Evolutionary conservation across 352 stramenopile species (phyloP).

Genomic region (Achlya hypogyna): DNA sequence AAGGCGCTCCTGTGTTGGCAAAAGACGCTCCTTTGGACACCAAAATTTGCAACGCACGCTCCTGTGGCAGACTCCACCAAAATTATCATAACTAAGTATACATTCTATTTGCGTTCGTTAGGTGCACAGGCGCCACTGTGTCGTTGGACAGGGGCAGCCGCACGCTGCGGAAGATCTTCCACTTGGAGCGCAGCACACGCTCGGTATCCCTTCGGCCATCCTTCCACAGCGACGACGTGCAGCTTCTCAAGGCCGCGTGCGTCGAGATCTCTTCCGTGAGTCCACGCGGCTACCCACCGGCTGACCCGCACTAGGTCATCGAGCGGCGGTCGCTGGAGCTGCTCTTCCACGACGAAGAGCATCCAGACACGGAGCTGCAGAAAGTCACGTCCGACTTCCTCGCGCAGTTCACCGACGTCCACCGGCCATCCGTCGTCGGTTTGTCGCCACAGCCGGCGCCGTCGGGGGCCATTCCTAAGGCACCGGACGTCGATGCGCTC

Average conservation of each 20-base stretch:
- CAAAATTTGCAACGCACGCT: no score
- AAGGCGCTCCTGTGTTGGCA: no score
- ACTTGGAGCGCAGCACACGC: no score
- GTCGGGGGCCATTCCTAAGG: neutral
- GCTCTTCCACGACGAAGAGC: constrained; percentile 46
- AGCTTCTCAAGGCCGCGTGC: constrained; percentile 56
- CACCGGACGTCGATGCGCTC: constrained; percentile 4
- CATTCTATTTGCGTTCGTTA: no score
- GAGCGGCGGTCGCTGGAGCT: constrained; percentile 64
- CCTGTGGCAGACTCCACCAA: no score
- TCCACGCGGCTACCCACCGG: neutral
- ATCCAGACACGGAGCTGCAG: constrained; percentile 35
- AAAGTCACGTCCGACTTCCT: constrained; percentile 58
- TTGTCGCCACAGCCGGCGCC: neutral
- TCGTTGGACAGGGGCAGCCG: no score
- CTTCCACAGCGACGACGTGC: constrained; percentile 58
- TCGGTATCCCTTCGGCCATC: constrained; percentile 25
- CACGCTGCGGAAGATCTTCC: no score
- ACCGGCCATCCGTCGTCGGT: constrained; percentile 23
- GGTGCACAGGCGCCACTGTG: no score
- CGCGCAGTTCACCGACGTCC: constrained; percentile 46
- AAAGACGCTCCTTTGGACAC: no score
- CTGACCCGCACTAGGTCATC: constrained; percentile 25
- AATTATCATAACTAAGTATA: no score
- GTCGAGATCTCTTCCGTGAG: constrained; percentile 36